Percentiles rank a stretch among this genome's conserved stretches.
phyloP scores from a whole-genome alignment of 177 flowering plant genomes.

The Tripterygium wilfordii region DNA sequence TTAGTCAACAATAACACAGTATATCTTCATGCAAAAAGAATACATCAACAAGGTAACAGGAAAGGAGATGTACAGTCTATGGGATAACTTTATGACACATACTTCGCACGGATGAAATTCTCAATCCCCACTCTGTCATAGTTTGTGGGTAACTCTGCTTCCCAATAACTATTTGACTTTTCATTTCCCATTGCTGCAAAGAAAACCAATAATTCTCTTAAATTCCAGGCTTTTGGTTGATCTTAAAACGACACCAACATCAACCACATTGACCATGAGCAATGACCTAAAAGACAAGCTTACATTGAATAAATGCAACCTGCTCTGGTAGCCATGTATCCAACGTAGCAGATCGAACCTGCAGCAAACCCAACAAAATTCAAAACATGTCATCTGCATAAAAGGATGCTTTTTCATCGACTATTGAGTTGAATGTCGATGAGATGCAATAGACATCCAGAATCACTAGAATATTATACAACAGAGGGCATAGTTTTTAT shows the following conservation, averaged over 20 bases:
- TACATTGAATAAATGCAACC: slow-evolving; percentile 93
- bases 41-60: not conserved
- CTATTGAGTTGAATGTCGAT: too few relatives aligned
- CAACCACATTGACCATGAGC: too few relatives aligned
- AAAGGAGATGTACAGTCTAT: not conserved
- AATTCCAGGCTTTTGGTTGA: too few relatives aligned
- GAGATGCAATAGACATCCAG: too few relatives aligned
- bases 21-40: slow-evolving; percentile 1
- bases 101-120: slow-evolving; percentile 94
- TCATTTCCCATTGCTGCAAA: slow-evolving; percentile 88
- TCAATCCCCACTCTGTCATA: slow-evolving; percentile 92
- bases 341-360: slow-evolving; percentile 91
- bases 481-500: too few relatives aligned
- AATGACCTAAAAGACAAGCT: slow-evolving; percentile 15
- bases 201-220: slow-evolving; percentile 16
- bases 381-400: too few relatives aligned
- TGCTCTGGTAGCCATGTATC: slow-evolving; percentile 99
- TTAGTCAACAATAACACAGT: too few relatives aligned
- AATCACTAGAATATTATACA: too few relatives aligned
- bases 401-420: too few relatives aligned
- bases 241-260: not conserved
- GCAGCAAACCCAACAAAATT: slow-evolving; percentile 13
- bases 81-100: slow-evolving; percentile 20
- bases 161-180: slow-evolving; percentile 85
- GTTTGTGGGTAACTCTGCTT: slow-evolving; percentile 88